Evolutionary conservation across 352 stramenopile genomes (phyloP).

Genomic region (Globisporangium okanoganense): DNA sequence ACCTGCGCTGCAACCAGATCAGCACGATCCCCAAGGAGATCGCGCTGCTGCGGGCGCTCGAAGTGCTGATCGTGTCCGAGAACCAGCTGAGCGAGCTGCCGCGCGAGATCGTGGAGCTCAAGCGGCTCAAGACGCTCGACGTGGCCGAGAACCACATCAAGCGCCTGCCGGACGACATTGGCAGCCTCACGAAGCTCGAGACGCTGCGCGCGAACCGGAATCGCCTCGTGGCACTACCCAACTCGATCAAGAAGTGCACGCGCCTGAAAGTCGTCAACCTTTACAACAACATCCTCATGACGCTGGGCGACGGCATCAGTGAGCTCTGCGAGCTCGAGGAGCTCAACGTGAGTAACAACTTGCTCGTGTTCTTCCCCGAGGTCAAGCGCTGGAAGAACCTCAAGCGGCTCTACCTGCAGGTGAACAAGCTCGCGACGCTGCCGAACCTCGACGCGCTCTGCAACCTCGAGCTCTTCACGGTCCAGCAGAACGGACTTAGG

Average conservation of each 20-base stretch:
- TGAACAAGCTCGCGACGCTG: conserved; percentile 43
- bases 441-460: conserved; percentile 43
- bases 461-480: conserved; percentile 58
- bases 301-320: conserved; percentile 40
- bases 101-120: conserved; percentile 38
- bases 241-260: conserved; percentile 46
- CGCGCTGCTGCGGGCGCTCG: conserved; percentile 33
- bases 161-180: conserved; percentile 41
- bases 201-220: conserved; percentile 55
- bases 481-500: conserved; percentile 59
- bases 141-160: conserved; percentile 56
- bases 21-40: conserved; percentile 52
- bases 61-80: conserved; percentile 51
- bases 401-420: conserved; percentile 50
- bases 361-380: conserved; percentile 30
- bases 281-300: conserved; percentile 72
- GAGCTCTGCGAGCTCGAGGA: conserved; percentile 58
- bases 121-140: conserved; percentile 43
- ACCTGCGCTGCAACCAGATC: conserved; percentile 68
- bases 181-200: conserved; percentile 46
- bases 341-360: conserved; percentile 71
- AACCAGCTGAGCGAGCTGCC: conserved; percentile 62
- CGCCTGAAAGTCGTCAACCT: conserved; percentile 61
- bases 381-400: conserved; percentile 54
- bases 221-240: conserved; percentile 37